Percentiles rank a stretch among this genome's conserved stretches.
Evolutionary conservation across 2,329 filamentous ascomycete genomes (phyloP).

Genomic region (Fusarium transvaalense): DNA sequence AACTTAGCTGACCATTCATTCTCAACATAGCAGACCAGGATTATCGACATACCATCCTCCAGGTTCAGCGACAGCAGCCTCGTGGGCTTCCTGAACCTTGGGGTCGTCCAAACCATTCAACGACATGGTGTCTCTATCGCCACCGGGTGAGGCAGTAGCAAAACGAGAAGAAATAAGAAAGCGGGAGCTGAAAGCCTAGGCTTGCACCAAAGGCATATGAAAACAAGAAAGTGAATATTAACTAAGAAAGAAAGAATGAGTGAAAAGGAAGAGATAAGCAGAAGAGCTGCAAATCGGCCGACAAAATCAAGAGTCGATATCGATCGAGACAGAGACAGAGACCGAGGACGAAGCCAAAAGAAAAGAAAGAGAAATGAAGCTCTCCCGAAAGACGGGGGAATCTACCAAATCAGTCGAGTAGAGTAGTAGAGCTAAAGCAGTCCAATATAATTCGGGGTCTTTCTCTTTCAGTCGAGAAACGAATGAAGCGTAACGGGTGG

Average conservation of each 20-base stretch:
- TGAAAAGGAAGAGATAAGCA: constrained; percentile 25
- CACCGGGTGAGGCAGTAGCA: constrained; percentile 28
- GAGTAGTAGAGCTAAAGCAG: constrained; percentile 24
- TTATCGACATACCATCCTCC: constrained; percentile 85
- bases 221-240: constrained; percentile 4
- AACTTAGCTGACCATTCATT: constrained; percentile 16
- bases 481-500: constrained; percentile 16
- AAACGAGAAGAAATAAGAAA: constrained; percentile 5
- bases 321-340: constrained; percentile 11
- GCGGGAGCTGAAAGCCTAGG: constrained; percentile 15
- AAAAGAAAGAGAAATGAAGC: constrained; percentile 33
- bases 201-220: constrained; percentile 13
- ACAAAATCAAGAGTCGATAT: constrained; percentile 16
- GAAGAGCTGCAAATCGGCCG: constrained; percentile 21
- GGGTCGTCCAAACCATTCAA: constrained; percentile 91
- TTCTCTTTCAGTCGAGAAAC: constrained; percentile 32
- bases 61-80: constrained; percentile 81
- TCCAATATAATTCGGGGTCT: constrained; percentile 43
- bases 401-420: constrained; percentile 35
- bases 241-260: constrained; percentile 32
- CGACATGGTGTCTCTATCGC: constrained; percentile 74
- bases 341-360: constrained; percentile 14
- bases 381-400: constrained; percentile 42
- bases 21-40: not conserved
- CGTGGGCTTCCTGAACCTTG: constrained; percentile 86